phyloP scores from a whole-genome alignment of 768 basidiomycete species.

The Tylopilus sp. region DNA sequence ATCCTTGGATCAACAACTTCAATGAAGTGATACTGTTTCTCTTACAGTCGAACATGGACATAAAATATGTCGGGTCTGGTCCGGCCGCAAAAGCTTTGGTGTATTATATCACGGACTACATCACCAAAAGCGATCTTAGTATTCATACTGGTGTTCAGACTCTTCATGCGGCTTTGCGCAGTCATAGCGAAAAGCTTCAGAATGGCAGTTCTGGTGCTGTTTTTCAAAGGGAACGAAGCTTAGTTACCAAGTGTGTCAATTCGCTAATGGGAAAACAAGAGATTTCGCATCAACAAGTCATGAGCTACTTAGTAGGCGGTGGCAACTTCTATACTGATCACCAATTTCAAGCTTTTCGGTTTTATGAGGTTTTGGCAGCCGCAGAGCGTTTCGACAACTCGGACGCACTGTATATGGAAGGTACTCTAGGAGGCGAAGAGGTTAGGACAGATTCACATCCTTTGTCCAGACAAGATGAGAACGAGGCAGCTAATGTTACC shows the following conservation, averaged over 20 bases:
- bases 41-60: background rate
- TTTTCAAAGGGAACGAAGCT: background rate
- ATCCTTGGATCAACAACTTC: background rate
- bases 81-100: background rate
- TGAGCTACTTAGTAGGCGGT: conserved; percentile 25
- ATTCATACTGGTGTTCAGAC: background rate
- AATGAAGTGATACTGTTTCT: background rate
- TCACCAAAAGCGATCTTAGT: background rate
- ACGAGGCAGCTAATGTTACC: background rate
- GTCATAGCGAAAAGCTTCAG: background rate
- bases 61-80: background rate
- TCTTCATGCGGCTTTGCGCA: background rate
- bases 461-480: background rate
- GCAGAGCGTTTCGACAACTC: background rate
- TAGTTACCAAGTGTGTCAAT: conserved; percentile 9
- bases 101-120: background rate
- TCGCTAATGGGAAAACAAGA: conserved; percentile 24
- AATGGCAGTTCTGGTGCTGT: background rate
- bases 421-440: no score
- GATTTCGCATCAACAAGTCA: conserved; percentile 29
- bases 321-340: conserved; percentile 24
- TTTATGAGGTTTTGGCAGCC: background rate
- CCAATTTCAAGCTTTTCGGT: background rate
- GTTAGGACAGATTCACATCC: no score
- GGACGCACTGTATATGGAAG: no score